Evolutionary conservation across 75 land plant species (phyloP).

Genomic region (Pinus tabuliformis): DNA sequence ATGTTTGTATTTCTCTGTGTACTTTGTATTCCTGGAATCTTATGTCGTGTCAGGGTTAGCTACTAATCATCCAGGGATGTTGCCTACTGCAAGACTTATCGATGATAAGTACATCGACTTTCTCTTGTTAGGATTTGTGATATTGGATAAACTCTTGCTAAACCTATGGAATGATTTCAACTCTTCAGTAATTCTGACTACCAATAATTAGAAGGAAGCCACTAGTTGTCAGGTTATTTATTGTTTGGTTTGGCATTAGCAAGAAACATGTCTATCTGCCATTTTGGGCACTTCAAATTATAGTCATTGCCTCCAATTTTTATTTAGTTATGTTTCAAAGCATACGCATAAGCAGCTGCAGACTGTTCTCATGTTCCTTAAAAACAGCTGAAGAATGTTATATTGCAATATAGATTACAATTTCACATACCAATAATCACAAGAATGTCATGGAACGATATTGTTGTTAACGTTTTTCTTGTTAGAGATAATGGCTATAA

Average conservation of each 20-base stretch:
- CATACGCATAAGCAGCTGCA: too few relatives aligned
- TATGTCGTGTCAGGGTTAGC: not conserved
- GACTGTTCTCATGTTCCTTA: too few relatives aligned
- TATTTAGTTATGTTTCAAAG: too few relatives aligned
- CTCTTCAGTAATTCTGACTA: not conserved
- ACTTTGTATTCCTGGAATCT: not conserved
- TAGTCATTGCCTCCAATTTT: too few relatives aligned
- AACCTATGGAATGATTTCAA: not conserved
- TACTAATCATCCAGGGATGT: not conserved
- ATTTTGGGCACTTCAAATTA: too few relatives aligned
- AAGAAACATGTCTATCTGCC: not conserved
- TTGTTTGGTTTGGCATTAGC: not conserved
- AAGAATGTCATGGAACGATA: too few relatives aligned
- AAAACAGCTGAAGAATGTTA: too few relatives aligned
- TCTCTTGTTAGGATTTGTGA: not conserved
- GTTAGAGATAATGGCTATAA: too few relatives aligned
- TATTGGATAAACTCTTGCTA: too few relatives aligned
- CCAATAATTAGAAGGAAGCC: not conserved
- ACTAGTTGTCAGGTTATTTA: not conserved
- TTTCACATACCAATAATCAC: too few relatives aligned
- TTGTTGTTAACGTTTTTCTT: too few relatives aligned
- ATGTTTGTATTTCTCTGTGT: not conserved
- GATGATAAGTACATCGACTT: not conserved
- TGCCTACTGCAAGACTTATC: not conserved
- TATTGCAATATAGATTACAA: too few relatives aligned